phyloP scores from a whole-genome alignment of 805 yeast genomes.

The Candida boleticola region DNA sequence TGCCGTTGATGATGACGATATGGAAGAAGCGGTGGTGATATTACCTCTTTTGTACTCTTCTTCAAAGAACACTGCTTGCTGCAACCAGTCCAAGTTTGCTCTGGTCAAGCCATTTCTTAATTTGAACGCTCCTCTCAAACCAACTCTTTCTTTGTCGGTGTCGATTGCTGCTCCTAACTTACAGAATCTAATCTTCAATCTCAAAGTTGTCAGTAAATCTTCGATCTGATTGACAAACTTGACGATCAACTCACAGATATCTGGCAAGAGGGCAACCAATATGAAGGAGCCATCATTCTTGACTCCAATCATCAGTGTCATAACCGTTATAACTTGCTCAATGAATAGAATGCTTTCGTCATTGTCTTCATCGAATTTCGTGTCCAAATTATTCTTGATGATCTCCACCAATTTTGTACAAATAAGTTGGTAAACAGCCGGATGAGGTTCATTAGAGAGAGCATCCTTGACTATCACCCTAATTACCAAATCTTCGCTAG shows the following conservation, averaged over 20 bases:
- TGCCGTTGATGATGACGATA: conserved; percentile 14
- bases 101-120: conserved; percentile 49
- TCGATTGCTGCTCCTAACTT: conserved; percentile 37
- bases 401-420: conserved; percentile 42
- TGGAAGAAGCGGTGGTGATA: neutral
- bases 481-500: conserved; percentile 49
- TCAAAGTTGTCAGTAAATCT: conserved; percentile 25
- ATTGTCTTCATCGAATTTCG: conserved; percentile 21
- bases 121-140: conserved; percentile 44
- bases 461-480: conserved; percentile 75
- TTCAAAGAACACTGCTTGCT: conserved; percentile 45
- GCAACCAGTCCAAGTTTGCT: conserved; percentile 52
- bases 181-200: conserved; percentile 44
- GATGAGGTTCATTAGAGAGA: conserved; percentile 62
- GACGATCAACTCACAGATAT: conserved; percentile 24
- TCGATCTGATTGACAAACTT: conserved; percentile 28
- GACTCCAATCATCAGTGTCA: conserved; percentile 38
- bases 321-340: conserved; percentile 49
- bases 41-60: conserved; percentile 10
- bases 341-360: conserved; percentile 37
- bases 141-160: conserved; percentile 26
- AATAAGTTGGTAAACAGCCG: conserved; percentile 50
- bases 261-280: conserved; percentile 30
- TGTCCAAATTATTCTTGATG: conserved; percentile 27
- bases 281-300: conserved; percentile 36